Percentiles rank a stretch among this genome's conserved stretches.
phyloP scores from a whole-genome alignment of 495 filamentous ascomycete species.

The Aspergillus baeticus region DNA sequence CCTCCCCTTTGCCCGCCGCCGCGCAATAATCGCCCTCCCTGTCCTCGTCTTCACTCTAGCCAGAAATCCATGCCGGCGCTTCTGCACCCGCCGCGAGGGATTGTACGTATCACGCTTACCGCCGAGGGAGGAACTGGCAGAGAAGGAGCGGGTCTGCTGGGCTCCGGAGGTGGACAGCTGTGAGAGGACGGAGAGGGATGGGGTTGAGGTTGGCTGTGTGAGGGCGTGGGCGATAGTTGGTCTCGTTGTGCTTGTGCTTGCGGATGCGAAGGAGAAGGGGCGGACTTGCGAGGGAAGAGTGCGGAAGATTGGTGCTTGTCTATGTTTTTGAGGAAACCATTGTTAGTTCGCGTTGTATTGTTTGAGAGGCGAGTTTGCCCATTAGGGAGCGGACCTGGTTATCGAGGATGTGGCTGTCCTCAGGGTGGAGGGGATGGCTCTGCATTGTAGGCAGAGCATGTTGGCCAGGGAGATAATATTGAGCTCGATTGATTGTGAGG shows the following conservation, averaged over 20 bases:
- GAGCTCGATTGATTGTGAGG: constrained; percentile 6
- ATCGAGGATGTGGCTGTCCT: constrained; percentile 16
- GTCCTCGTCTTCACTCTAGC: constrained; percentile 53
- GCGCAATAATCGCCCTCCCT: constrained; percentile 55
- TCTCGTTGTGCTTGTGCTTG: neutral
- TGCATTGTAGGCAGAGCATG: constrained; percentile 36
- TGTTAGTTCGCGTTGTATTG: neutral
- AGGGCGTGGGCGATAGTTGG: constrained; percentile 8
- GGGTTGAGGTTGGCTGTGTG: constrained; percentile 18
- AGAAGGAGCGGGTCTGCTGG: constrained; percentile 39
- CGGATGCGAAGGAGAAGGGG: constrained; percentile 7
- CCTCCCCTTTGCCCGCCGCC: constrained; percentile 60
- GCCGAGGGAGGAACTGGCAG: constrained; percentile 44
- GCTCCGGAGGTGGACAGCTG: constrained; percentile 1
- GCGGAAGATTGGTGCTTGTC: neutral
- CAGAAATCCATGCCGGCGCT: constrained; percentile 69
- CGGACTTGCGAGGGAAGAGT: neutral
- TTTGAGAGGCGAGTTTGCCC: neutral
- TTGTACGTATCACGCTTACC: constrained; percentile 61
- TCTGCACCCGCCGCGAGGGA: constrained; percentile 67
- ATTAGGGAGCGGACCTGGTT: constrained; percentile 13
- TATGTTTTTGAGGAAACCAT: neutral
- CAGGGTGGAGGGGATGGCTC: constrained; percentile 30
- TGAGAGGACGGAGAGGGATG: constrained; percentile 25
- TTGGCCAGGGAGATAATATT: constrained; percentile 7